Evolutionary conservation across 1,139 yeast genomes (phyloP).

Genomic region (Nematodospora anomalae): DNA sequence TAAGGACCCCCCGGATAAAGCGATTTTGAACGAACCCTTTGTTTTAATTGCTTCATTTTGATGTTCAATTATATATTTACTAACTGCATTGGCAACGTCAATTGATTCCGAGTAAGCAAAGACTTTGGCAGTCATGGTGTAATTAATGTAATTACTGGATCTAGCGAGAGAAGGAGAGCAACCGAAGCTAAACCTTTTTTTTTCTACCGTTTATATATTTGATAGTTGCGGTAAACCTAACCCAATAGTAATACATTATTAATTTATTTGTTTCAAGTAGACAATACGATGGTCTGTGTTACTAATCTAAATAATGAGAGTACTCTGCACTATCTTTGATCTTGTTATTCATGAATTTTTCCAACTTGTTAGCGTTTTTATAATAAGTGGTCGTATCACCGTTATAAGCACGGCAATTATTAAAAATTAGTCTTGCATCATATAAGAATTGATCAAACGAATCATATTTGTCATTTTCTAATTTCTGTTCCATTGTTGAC

Average conservation of each 20-base stretch:
- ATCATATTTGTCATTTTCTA: conserved; percentile 89
- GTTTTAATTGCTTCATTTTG: conserved; percentile 53
- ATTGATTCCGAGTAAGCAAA: conserved; percentile 54
- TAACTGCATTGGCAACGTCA: conserved; percentile 61
- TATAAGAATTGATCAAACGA: conserved; percentile 88
- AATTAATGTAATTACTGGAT: neutral
- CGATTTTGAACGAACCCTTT: conserved; percentile 59
- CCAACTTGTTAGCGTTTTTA: conserved; percentile 88
- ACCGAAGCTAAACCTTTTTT: too few species aligned
- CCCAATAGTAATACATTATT: too few species aligned
- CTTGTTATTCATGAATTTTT: conserved; percentile 79
- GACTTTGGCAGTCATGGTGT: conserved; percentile 37
- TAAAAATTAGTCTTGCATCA: conserved; percentile 82
- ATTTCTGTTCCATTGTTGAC: conserved; percentile 89
- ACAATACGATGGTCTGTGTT: too few species aligned
- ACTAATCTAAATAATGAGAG: conserved; percentile 38
- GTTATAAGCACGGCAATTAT: conserved; percentile 87
- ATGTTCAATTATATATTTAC: conserved; percentile 49
- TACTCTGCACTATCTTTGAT: conserved; percentile 83
- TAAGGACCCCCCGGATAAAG: conserved; percentile 88
- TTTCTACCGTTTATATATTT: too few species aligned
- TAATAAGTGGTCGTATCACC: conserved; percentile 88
- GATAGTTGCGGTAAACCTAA: too few species aligned
- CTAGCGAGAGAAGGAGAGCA: neutral
- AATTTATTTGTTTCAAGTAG: too few species aligned